Evolutionary conservation across 2,329 filamentous ascomycete species (phyloP).

Genomic region (Epichloe baconii): DNA sequence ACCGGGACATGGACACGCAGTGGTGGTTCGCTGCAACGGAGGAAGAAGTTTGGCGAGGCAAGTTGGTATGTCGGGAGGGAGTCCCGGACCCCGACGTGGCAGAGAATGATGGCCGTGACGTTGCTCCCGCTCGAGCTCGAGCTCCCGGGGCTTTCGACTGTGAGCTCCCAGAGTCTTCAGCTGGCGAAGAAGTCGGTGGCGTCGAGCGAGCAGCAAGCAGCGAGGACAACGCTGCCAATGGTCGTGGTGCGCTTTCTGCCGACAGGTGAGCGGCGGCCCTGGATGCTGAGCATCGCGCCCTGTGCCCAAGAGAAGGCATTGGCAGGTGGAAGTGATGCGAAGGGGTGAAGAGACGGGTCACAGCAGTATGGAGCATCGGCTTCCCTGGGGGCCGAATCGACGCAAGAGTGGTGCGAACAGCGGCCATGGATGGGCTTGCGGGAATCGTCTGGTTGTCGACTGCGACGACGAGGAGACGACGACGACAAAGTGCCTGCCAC

Average conservation of each 20-base stretch:
- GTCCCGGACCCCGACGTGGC: background rate
- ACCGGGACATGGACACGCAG: background rate
- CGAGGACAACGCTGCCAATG: slow-evolving; percentile 2
- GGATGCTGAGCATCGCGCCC: slow-evolving; percentile 10
- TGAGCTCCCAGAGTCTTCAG: background rate
- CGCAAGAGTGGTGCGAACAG: slow-evolving; percentile 2
- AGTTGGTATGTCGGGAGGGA: background rate
- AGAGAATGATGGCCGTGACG: background rate
- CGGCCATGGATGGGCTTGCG: slow-evolving; percentile 8
- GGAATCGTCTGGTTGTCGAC: background rate
- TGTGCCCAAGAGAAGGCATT: slow-evolving; percentile 13
- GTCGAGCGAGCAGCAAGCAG: background rate
- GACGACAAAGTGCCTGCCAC: background rate
- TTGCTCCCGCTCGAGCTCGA: background rate
- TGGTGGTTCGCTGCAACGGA: slow-evolving; percentile 1
- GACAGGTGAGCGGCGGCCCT: slow-evolving; percentile 9
- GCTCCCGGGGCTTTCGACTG: background rate
- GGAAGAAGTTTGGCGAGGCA: background rate
- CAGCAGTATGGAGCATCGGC: slow-evolving; percentile 5
- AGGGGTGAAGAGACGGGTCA: slow-evolving; percentile 3
- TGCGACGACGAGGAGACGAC: background rate
- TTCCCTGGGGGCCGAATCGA: background rate
- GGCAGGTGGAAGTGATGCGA: slow-evolving; percentile 3
- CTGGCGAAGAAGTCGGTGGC: background rate
- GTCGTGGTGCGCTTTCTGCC: slow-evolving; percentile 2